Evolutionary conservation across 768 basidiomycete species (phyloP).

Genomic region (Trametes cinnabarina): DNA sequence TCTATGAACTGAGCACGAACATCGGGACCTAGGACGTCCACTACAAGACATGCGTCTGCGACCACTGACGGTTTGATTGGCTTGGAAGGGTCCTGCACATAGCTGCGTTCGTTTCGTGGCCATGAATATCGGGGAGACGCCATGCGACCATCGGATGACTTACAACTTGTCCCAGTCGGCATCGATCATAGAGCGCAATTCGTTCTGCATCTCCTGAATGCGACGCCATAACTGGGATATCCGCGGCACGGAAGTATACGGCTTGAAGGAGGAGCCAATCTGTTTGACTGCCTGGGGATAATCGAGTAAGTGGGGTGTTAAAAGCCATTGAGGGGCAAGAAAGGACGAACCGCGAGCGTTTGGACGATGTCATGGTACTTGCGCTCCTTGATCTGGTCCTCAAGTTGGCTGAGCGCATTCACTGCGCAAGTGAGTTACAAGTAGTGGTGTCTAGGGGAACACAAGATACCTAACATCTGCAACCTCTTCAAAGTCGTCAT

Average conservation of each 20-base stretch:
- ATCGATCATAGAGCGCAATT: conserved; percentile 77
- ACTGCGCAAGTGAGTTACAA: too few species aligned
- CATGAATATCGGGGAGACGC: neutral
- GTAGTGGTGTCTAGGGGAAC: neutral
- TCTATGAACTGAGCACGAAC: conserved; percentile 80
- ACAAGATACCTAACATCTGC: conserved; percentile 80
- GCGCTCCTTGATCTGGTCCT: conserved; percentile 72
- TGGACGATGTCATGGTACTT: conserved; percentile 83
- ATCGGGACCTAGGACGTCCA: conserved; percentile 86
- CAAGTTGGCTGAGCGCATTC: conserved; percentile 78
- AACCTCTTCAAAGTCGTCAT: conserved; percentile 89
- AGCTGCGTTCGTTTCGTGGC: conserved; percentile 50
- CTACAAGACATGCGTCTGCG: conserved; percentile 80
- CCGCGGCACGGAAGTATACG: conserved; percentile 71
- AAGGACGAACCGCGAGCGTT: conserved; percentile 63
- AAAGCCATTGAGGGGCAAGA: neutral
- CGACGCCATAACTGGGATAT: conserved; percentile 77
- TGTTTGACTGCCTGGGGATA: conserved; percentile 87
- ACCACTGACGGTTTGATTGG: conserved; percentile 64
- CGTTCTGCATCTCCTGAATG: conserved; percentile 80
- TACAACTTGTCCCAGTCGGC: conserved; percentile 92
- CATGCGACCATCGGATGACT: conserved; percentile 38
- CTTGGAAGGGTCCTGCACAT: conserved; percentile 70
- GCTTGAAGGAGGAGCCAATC: conserved; percentile 76
- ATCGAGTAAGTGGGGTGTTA: too few species aligned